phyloP scores from a whole-genome alignment of 140 eudicot species.

The Cichorium intybus region DNA sequence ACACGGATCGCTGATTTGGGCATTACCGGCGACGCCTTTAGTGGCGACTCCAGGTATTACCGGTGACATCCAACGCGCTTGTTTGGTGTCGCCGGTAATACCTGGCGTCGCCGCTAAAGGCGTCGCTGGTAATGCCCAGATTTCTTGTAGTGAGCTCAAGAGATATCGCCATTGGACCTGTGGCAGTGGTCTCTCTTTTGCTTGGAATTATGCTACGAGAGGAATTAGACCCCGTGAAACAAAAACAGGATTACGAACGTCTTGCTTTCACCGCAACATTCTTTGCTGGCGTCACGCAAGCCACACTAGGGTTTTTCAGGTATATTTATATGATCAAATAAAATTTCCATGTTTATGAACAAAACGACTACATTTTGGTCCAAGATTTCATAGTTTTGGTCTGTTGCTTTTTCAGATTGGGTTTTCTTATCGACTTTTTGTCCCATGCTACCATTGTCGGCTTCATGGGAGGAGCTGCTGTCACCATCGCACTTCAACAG shows the following conservation, averaged over 20 bases:
- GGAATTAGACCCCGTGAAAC: constrained; percentile 50
- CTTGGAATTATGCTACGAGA: constrained; percentile 55
- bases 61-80: too few relatives aligned
- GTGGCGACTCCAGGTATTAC: too few relatives aligned
- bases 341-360: neutral
- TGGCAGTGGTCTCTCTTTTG: constrained; percentile 77
- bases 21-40: too few relatives aligned
- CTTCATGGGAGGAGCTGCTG: constrained; percentile 88
- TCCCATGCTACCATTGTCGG: constrained; percentile 90
- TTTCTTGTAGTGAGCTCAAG: too few relatives aligned
- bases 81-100: too few relatives aligned
- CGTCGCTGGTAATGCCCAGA: too few relatives aligned
- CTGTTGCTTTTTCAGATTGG: constrained; percentile 48
- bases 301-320: constrained; percentile 69
- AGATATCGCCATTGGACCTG: constrained; percentile 85
- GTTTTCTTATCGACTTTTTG: constrained; percentile 74
- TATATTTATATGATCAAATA: constrained; percentile 13
- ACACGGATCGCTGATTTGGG: too few relatives aligned
- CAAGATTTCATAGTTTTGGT: neutral
- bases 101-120: too few relatives aligned
- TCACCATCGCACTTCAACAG: constrained; percentile 74
- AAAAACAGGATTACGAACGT: constrained; percentile 46
- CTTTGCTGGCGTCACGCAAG: constrained; percentile 81
- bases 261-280: constrained; percentile 88
- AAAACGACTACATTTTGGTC: neutral